A percentile compares a stretch with the other conserved stretches of the same genome.
These are phyloP conservation scores for Parastagonospora nodorum DNA, from an alignment of 2,329 filamentous ascomycete genomes.

Conservation along the genomic window DNA sequence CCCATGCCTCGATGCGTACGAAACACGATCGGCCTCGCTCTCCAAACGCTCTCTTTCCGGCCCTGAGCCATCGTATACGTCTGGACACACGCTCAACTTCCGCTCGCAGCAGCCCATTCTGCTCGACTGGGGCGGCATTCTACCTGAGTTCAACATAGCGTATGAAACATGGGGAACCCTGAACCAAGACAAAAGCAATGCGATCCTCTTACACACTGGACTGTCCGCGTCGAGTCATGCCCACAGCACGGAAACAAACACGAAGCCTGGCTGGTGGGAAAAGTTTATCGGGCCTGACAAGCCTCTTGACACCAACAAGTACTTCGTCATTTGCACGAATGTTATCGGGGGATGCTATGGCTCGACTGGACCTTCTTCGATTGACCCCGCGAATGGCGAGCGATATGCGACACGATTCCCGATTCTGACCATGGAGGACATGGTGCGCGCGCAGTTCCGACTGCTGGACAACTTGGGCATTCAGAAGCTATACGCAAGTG, in stretches of 20 bases:
- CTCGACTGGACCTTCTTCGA: slow-evolving; percentile 85
- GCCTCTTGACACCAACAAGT: slow-evolving; percentile 87
- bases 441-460: slow-evolving; percentile 94
- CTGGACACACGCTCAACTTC: slow-evolving; percentile 80
- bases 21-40: slow-evolving; percentile 67
- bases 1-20: slow-evolving; percentile 49
- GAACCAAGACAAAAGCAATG: slow-evolving; percentile 82
- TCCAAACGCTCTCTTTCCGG: slow-evolving; percentile 71
- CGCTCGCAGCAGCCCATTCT: slow-evolving; percentile 75
- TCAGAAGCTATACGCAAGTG: slow-evolving; percentile 81
- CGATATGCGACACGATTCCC: slow-evolving; percentile 94
- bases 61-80: slow-evolving; percentile 92
- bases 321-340: slow-evolving; percentile 95
- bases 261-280: slow-evolving; percentile 97
- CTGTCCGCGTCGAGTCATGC: slow-evolving; percentile 97
- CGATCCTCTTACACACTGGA: slow-evolving; percentile 89
- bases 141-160: slow-evolving; percentile 86
- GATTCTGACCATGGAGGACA: slow-evolving; percentile 93
- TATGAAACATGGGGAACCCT: slow-evolving; percentile 91
- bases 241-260: slow-evolving; percentile 84
- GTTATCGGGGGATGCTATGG: slow-evolving; percentile 96
- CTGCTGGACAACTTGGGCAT: slow-evolving; percentile 82
- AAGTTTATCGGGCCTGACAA: slow-evolving; percentile 91
- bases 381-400: slow-evolving; percentile 86
- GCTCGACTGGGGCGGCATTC: slow-evolving; percentile 93